Percentiles rank a stretch among this genome's conserved stretches.
Conservation (phyloP, 2,329 filamentous ascomycete genomes). For the Scolecobasidium constrictum region DNA sequence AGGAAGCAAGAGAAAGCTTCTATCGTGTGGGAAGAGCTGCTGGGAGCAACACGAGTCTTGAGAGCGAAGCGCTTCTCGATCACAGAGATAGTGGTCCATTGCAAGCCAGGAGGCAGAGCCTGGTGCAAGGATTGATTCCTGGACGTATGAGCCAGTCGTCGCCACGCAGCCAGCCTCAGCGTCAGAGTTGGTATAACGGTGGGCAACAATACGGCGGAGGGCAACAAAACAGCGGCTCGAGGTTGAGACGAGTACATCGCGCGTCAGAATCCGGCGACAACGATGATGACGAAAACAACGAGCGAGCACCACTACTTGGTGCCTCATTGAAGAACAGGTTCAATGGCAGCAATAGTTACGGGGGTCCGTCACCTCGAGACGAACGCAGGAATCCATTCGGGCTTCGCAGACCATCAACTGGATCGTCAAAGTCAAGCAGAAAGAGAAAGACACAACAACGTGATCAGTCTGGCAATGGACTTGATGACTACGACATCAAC, state of each 20-base stretch:
- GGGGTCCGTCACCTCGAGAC: constrained; percentile 9
- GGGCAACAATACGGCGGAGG: too few relatives aligned
- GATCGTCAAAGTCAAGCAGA: constrained; percentile 22
- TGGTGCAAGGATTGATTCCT: constrained; percentile 20
- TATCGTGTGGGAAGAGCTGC: constrained; percentile 46
- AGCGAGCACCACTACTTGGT: constrained; percentile 7
- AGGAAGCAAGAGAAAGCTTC: constrained; percentile 24
- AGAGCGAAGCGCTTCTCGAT: constrained; percentile 79
- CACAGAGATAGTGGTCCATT: constrained; percentile 43
- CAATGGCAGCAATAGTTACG: constrained; percentile 2
- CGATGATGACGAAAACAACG: background rate
- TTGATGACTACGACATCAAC: constrained; percentile 48
- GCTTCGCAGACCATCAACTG: constrained; percentile 14
- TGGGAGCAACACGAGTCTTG: constrained; percentile 73
- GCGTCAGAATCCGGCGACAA: constrained; percentile 9
- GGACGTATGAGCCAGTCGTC: background rate
- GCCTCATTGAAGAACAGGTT: background rate
- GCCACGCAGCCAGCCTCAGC: background rate
- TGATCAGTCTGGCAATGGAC: background rate
- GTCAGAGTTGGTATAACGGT: background rate
- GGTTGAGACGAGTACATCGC: constrained; percentile 10
- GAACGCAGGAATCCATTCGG: constrained; percentile 4
- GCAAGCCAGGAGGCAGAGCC: constrained; percentile 31
- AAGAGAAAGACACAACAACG: constrained; percentile 13
- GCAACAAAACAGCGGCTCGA: constrained; percentile 13